Percentiles rank a stretch among this genome's conserved stretches.
These are phyloP conservation scores for Alternaria ethzedia DNA, from an alignment of 2,329 filamentous ascomycete species.

Conservation along the genomic window DNA sequence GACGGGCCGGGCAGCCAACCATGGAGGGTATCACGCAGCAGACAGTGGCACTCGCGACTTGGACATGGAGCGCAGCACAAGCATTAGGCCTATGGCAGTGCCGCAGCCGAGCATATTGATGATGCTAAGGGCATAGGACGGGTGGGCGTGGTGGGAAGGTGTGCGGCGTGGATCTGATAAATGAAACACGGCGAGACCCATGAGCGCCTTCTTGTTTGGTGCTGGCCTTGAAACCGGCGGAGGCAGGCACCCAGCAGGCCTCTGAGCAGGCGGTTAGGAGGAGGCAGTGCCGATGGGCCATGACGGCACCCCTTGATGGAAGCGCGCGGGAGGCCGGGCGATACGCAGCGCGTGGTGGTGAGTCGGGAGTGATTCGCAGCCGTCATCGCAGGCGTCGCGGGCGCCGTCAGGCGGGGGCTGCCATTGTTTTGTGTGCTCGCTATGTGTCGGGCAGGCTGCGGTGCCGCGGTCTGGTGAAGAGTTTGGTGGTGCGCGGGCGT, in stretches of 20 bases:
- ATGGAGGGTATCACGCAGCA: slow-evolving; percentile 8
- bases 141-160: slow-evolving; percentile 4
- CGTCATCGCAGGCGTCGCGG: not conserved
- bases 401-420: not conserved
- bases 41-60: slow-evolving; percentile 4
- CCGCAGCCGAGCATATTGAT: slow-evolving; percentile 6
- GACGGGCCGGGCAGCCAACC: slow-evolving; percentile 32
- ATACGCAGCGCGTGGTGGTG: slow-evolving; percentile 26
- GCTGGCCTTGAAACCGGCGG: slow-evolving; percentile 20
- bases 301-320: slow-evolving; percentile 14
- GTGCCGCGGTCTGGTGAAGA: not conserved
- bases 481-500: not conserved
- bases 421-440: not conserved
- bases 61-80: not conserved
- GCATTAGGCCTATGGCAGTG: not conserved
- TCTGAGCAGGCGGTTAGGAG: slow-evolving; percentile 31
- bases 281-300: slow-evolving; percentile 30
- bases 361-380: not conserved
- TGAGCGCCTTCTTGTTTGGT: slow-evolving; percentile 34
- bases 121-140: slow-evolving; percentile 9
- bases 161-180: slow-evolving; percentile 26
- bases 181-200: slow-evolving; percentile 31
- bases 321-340: slow-evolving; percentile 34
- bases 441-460: not conserved
- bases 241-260: slow-evolving; percentile 8